Base-by-base conservation (phyloP, 164 flowering plant species). In the Malania oleifera region DNA sequence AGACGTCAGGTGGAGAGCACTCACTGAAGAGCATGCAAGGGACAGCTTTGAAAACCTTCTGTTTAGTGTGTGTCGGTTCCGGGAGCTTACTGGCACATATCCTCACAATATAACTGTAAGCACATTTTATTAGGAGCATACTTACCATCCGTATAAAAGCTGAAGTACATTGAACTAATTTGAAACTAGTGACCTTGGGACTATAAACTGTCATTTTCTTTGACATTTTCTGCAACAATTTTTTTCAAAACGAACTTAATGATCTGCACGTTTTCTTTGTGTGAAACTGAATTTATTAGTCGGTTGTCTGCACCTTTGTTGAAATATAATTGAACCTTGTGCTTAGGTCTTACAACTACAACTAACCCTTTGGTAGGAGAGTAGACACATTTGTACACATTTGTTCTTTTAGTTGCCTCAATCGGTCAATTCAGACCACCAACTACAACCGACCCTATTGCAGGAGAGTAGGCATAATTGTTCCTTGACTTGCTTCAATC, bases 31-130 rank as follows among this genome's bases (percentile, higher is more conserved):
- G 72, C 93, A 92, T 74, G 98, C 98, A 43, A 80, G 98, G 69
- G 98, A 92, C 70, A 92, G 98, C 73, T 92, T 82, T 70, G 98
- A 92, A 72, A 92, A 93, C 73, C 97, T 93, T 73, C 91, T 93
- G 23, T 93, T 93, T 54, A 93, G 97, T 56, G 84, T 93, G 5
- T 93, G 98, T 49, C 87, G 98, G 54, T 93, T 93, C 70, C 76
- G 96, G 63, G 98, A 93, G 66, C 97, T 93, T 63, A 93, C 98
- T 37, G 98, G 98, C 63, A 31, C 71, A 47, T 92, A 92, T 66
- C 97, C 98, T 51, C 65, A 72, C 1, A 92, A 92, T 53, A 84
- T 92, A 67, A 92, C 97, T 49, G 98, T 92, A 73, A 82, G 91
- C n/a, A 43, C 37, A 19, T 31, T 3, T 45, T 46, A 40, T 40